Percentiles rank a stretch among this genome's conserved stretches.
Evolutionary conservation across 164 flowering plant species (phyloP).

Genomic region (Liquidambar formosana): DNA sequence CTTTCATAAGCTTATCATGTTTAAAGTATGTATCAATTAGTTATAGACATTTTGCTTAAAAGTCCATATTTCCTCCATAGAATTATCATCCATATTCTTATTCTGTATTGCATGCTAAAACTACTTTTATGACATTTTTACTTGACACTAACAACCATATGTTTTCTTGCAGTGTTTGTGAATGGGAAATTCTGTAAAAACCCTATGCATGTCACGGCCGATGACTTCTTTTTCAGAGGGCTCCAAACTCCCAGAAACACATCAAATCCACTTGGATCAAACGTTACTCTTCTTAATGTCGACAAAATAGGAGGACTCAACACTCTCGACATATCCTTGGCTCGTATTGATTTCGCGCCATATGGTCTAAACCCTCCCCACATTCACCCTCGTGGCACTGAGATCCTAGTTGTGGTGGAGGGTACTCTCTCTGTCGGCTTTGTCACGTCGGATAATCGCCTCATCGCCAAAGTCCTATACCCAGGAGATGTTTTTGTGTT

Average conservation of each 20-base stretch:
- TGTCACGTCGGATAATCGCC: slow-evolving; percentile 10
- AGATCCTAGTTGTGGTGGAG: slow-evolving; percentile 9
- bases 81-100: no score
- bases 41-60: no score
- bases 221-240: background rate
- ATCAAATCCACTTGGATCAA: background rate
- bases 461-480: slow-evolving; percentile 10
- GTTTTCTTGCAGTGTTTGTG: background rate
- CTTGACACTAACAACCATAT: background rate
- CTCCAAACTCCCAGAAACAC: background rate
- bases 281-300: background rate
- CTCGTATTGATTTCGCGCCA: slow-evolving; percentile 11
- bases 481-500: slow-evolving; percentile 21
- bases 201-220: background rate
- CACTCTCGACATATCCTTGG: background rate
- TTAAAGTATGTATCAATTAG: no score
- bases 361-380: slow-evolving; percentile 15
- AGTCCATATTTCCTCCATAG: no score
- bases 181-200: background rate
- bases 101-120: no score
- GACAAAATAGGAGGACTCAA: background rate
- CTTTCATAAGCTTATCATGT: no score
- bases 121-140: no score
- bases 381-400: slow-evolving; percentile 12
- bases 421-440: slow-evolving; percentile 16